Percentiles rank a stretch among this genome's conserved stretches.
These are phyloP conservation scores for Aspergillus sp. DNA, from an alignment of 2,329 filamentous ascomycete species.

Conservation along the genomic window DNA sequence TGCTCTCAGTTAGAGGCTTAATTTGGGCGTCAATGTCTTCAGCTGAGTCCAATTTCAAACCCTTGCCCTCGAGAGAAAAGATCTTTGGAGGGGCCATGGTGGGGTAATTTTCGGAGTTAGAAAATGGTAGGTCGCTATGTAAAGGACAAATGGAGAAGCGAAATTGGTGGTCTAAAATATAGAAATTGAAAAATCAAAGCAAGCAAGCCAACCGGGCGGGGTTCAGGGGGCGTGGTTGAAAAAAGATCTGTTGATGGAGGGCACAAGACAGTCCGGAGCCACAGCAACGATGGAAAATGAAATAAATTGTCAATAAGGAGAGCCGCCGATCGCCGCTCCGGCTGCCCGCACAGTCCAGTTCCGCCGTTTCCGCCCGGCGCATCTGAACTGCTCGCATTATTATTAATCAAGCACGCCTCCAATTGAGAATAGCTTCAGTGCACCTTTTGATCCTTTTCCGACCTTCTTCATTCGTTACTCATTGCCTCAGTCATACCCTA, in stretches of 20 bases:
- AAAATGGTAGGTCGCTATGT: slow-evolving; percentile 4
- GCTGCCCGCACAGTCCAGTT: slow-evolving; percentile 18
- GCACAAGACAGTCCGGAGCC: neutral
- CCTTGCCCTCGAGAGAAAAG: slow-evolving; percentile 89
- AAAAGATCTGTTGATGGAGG: neutral
- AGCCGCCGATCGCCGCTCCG: slow-evolving; percentile 19
- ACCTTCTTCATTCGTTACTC: slow-evolving; percentile 4
- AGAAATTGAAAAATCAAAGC: neutral
- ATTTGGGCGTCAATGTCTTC: slow-evolving; percentile 85
- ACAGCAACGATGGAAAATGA: slow-evolving; percentile 4
- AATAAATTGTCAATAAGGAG: slow-evolving; percentile 12
- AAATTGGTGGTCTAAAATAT: neutral
- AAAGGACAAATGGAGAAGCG: slow-evolving; percentile 1
- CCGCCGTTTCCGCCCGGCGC: slow-evolving; percentile 15
- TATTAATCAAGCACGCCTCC: slow-evolving; percentile 22
- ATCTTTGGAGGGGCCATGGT: slow-evolving; percentile 56
- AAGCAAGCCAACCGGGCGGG: neutral
- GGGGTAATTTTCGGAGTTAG: slow-evolving; percentile 31
- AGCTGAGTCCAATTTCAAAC: slow-evolving; percentile 86
- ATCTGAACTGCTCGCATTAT: slow-evolving; percentile 5
- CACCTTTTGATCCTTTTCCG: neutral
- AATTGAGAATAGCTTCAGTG: neutral
- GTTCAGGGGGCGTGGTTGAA: slow-evolving; percentile 4
- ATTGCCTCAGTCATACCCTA: neutral
- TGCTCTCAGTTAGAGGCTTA: slow-evolving; percentile 67